A percentile compares a stretch with the other conserved stretches of the same genome.
Evolutionary conservation across 345 rosid genomes (phyloP).

Genomic region (Arabidopsis arenosa): DNA sequence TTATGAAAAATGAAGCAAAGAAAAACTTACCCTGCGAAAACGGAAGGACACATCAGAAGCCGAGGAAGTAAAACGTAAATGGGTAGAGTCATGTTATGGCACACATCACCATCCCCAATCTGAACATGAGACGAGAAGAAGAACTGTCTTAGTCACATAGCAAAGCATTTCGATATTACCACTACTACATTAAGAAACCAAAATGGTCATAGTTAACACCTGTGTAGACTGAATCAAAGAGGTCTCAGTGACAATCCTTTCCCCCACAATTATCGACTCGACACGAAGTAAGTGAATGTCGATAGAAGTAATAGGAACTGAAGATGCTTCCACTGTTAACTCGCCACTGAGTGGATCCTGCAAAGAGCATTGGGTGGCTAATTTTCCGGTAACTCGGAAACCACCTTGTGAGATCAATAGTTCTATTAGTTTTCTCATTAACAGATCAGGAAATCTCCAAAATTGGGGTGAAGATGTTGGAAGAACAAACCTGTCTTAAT

Average conservation of each 20-base stretch:
- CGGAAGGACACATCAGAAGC: slow-evolving; percentile 85
- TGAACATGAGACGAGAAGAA: slow-evolving; percentile 29
- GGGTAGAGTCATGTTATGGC: slow-evolving; percentile 67
- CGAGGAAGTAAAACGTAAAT: slow-evolving; percentile 82
- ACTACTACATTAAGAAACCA: slow-evolving; percentile 2
- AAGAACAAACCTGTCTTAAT: slow-evolving; percentile 65
- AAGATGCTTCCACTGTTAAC: slow-evolving; percentile 77
- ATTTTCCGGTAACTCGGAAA: slow-evolving; percentile 79
- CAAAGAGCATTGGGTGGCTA: slow-evolving; percentile 73
- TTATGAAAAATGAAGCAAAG: not conserved
- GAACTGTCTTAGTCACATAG: not conserved
- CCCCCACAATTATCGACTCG: slow-evolving; percentile 83
- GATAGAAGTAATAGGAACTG: slow-evolving; percentile 72
- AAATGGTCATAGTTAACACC: slow-evolving; percentile 47
- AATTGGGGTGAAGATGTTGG: not conserved
- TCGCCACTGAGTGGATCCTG: slow-evolving; percentile 81
- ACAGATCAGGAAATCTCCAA: not conserved
- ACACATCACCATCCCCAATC: slow-evolving; percentile 96
- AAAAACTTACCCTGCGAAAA: slow-evolving; percentile 77
- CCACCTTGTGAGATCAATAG: slow-evolving; percentile 60
- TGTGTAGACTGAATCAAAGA: slow-evolving; percentile 93
- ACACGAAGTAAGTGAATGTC: slow-evolving; percentile 76
- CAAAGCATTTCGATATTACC: slow-evolving; percentile 1
- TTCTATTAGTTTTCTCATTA: slow-evolving; percentile 16
- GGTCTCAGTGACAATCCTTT: slow-evolving; percentile 78